phyloP scores from a whole-genome alignment of 371 early-diverging fungal species.

The Rhizopus sp. region DNA sequence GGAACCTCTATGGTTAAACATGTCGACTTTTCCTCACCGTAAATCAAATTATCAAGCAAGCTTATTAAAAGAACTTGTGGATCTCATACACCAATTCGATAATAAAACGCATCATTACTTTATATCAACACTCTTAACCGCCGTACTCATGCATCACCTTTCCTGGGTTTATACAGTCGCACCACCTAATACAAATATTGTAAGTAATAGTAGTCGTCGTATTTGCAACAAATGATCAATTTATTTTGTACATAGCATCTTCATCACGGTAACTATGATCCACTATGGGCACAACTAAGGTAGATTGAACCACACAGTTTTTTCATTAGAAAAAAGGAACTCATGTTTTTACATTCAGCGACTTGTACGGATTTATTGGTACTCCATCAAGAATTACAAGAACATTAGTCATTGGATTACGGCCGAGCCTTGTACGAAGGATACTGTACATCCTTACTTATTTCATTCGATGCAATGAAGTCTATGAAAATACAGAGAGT shows the following conservation, averaged over 20 bases:
- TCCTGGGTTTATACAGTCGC: constrained; percentile 70
- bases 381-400: constrained; percentile 54
- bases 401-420: constrained; percentile 61
- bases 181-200: constrained; percentile 47
- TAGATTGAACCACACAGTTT: constrained; percentile 15
- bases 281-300: constrained; percentile 70
- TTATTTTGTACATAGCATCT: constrained; percentile 23
- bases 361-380: constrained; percentile 65
- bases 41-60: constrained; percentile 48
- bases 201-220: constrained; percentile 11
- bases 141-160: constrained; percentile 59
- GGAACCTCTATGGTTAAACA: constrained; percentile 69
- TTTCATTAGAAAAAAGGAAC: neutral
- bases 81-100: constrained; percentile 50
- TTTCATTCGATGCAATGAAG: constrained; percentile 69
- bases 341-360: constrained; percentile 31
- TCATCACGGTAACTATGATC: constrained; percentile 63
- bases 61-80: constrained; percentile 53
- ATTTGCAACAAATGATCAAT: neutral
- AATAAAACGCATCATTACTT: constrained; percentile 43
- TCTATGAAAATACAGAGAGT: constrained; percentile 55
- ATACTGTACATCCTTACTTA: constrained; percentile 62
- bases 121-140: constrained; percentile 57
- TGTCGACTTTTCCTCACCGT: constrained; percentile 63
- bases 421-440: constrained; percentile 54